Base-by-base conservation (phyloP, 208 protist species). In the Trypanosoma conorhini region DNA sequence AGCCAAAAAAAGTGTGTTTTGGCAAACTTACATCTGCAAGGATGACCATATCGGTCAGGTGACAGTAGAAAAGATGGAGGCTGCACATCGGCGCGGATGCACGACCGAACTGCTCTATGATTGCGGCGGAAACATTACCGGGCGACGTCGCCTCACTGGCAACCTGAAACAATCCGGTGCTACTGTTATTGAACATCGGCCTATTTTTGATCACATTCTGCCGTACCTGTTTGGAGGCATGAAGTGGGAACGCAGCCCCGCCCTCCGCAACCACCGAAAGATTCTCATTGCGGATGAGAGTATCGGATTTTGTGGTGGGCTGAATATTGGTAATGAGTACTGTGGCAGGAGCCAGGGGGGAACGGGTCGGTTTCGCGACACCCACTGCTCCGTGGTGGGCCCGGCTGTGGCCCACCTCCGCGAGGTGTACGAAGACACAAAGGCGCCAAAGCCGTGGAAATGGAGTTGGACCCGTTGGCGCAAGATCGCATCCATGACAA, bases 11-110 rank as follows among this genome's bases (percentile, higher is more conserved):
- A 83, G 83, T 62, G 88, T 96, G 55, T 71, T 90, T 26, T 95
- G 91, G 92, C 88, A 96, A 74, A 96, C 92, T n/a, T 98, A 98
- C 77, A 98, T 97, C 48, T 95, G 91, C 73, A 97, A 96, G 59
- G 88, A 97, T 65, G 94, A 98, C 69, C 63, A 77, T 51, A 83
- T 96, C 13, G 94, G 94, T 1, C 67, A 80, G 58, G 48, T 70
- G 17, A 97, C 94, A 24, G 70, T 97, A 10, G 35, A 67, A 15
- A 82, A 87, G 24, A 72, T 98, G 51, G 81, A 85, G 19, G 65
- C 86, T 54, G 94, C 94, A 0, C 81, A 86, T 26, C 57, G 73
- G 26, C 88, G 94, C 35, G 85, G 83, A 48, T 94, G 91, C 70
- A 55, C 81, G 19, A 92, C 88, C 26, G 85, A 94, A 67, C 76